Percentiles rank a stretch among this genome's conserved stretches.
phyloP scores from a whole-genome alignment of 371 early-diverging fungal genomes.

The Syncephalastrum monosporum region DNA sequence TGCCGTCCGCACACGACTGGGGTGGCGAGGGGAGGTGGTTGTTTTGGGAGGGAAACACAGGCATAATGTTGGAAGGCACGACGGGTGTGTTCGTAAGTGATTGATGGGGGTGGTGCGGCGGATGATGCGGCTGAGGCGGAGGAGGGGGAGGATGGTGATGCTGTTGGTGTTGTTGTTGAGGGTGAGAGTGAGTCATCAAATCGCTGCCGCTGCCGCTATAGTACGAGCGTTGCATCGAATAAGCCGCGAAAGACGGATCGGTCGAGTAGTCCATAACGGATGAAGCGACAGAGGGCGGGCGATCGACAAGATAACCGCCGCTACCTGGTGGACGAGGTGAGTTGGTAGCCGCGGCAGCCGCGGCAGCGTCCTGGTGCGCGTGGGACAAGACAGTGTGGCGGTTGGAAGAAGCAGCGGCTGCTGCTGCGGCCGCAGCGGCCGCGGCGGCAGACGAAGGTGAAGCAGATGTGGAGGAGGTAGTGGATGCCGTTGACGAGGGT shows the following conservation, averaged over 20 bases:
- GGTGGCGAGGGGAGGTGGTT: conserved; percentile 21
- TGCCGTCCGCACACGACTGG: conserved; percentile 11
- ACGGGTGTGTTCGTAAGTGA: conserved; percentile 6
- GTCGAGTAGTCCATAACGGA: too few relatives aligned
- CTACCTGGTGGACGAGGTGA: neutral
- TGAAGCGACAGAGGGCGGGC: too few relatives aligned
- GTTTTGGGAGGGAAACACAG: conserved; percentile 10
- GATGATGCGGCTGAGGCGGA: too few relatives aligned
- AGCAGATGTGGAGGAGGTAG: conserved; percentile 1
- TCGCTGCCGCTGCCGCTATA: too few relatives aligned
- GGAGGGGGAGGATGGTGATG: too few relatives aligned
- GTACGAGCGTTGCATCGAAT: too few relatives aligned
- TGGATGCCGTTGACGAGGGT: conserved; percentile 17
- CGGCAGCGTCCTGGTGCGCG: conserved; percentile 3
- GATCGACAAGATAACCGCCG: too few relatives aligned
- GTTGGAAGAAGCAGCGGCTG: neutral
- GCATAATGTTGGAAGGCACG: conserved; percentile 12
- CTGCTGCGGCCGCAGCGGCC: conserved; percentile 5
- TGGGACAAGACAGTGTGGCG: conserved; percentile 5
- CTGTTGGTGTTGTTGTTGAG: too few relatives aligned
- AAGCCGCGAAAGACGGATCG: too few relatives aligned
- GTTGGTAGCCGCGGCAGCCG: neutral
- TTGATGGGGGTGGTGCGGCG: too few relatives aligned
- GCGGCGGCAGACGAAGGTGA: conserved; percentile 7
- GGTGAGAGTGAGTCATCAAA: too few relatives aligned